Base-by-base conservation (phyloP, 2,329 filamentous ascomycete genomes). In the Coccinonectria pachysandricola region DNA sequence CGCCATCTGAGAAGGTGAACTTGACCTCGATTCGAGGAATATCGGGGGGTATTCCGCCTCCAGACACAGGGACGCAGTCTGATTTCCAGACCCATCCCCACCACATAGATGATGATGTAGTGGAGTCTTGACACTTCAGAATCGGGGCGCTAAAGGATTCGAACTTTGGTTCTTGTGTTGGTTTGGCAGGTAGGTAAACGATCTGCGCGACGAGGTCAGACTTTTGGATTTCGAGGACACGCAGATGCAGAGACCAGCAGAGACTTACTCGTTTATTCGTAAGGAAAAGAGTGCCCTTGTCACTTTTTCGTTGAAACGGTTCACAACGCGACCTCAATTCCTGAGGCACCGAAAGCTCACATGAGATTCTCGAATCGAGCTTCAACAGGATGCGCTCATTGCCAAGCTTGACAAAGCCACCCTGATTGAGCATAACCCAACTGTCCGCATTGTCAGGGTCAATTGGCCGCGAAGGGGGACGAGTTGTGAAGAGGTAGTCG, bases 71-170 rank as follows among this genome's bases (percentile, higher is more conserved):
- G 43, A 80, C 79, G 32, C 92, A 75, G 22, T 79, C 61, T 13
- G 81, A 80, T 30, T 75, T 75, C 87, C 87, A 96, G 39, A 82
- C 79, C 64, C 93, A 95, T 12, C 88, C 87, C 53, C 94, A 93
- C 65, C 87, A 93, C 17, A 88, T 87, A 3, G 87, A 83, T 16
- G 79, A 76, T 7, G 53, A 56, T 34, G 92, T 81, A 47, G 82
- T 83, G 6, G 81, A 81, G 55, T 96, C 88, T 54, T 83, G 74
- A 22, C 93, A 71, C 50, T 88, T 87, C 37, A 94, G 70, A 34
- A 95, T 80, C 20, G 87, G 87, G 0, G 80, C 77, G 21, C 85
- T 85, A 57, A 96, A 95, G 25, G 86, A 94, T 52, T 88, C 77
- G 49, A 95, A 73, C 26, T 51, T 57, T 25, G 54, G 54, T 26